A percentile compares a stretch with the other conserved stretches of the same genome.
phyloP scores from a whole-genome alignment of 331 rosid species.

The Pyracantha coccinea region DNA sequence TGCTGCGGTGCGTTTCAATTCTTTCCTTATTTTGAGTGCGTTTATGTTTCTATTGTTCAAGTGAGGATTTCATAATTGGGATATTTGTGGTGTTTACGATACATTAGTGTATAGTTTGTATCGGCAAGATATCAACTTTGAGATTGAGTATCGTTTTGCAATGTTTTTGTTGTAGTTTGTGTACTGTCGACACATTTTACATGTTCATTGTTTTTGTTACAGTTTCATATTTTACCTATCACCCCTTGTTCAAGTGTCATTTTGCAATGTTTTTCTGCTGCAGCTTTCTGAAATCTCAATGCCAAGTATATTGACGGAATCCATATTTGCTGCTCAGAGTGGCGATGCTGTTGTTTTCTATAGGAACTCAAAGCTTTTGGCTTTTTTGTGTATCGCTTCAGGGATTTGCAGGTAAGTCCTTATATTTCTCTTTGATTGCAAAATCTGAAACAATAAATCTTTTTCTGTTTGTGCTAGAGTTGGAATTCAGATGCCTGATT shows the following conservation, averaged over 20 bases:
- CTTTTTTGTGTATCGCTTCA: slow-evolving; percentile 53
- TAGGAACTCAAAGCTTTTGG: slow-evolving; percentile 41
- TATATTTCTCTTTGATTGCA: neutral
- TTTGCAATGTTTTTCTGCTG: neutral
- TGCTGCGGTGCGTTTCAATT: slow-evolving; percentile 55
- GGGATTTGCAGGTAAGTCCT: slow-evolving; percentile 67
- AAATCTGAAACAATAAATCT: neutral
- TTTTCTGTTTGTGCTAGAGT: neutral
- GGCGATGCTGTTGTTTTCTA: slow-evolving; percentile 43
- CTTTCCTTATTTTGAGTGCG: neutral
- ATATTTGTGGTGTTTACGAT: neutral
- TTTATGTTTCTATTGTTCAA: no score
- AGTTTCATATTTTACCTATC: no score
- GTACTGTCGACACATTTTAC: neutral
- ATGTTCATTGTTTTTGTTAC: no score
- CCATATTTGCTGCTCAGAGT: slow-evolving; percentile 67
- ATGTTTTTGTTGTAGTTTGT: no score
- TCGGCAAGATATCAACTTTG: neutral
- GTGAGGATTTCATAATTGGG: neutral
- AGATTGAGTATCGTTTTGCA: no score
- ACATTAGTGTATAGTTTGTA: neutral
- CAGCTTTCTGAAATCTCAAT: slow-evolving; percentile 78
- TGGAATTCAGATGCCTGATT: neutral
- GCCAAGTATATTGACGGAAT: slow-evolving; percentile 55
- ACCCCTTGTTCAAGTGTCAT: no score